Base-by-base conservation (phyloP, 208 protist species). In the Leishmania gerbilli region DNA sequence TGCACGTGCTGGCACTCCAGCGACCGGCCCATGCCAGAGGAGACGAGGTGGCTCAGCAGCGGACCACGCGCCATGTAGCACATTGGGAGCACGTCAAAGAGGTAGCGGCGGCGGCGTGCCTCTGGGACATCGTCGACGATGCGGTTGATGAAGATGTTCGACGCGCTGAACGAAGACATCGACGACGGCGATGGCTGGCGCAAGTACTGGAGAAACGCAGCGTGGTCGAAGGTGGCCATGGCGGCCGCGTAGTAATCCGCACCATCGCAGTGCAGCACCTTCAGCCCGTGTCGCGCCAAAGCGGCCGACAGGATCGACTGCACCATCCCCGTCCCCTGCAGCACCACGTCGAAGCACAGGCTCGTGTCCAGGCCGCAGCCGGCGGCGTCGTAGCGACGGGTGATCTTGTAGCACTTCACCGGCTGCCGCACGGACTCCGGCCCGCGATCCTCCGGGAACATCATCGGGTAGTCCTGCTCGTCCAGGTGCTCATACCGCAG, bases 221-320 rank as follows among this genome's bases (percentile, higher is more conserved):
- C 62, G 31, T 91, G 76, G 13, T 82, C 81, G 27, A 95, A 74
- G 71, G 90, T 96, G 53, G 79, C 78, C 80, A 90, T 90, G 3
- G 87, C 76, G 2, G 89, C 94, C 27, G 93, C 97, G 82, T 98
- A 99, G 76, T 90, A 81, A 11, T 87, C 89, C 34, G 93, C 89
- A 31, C 84, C 89, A 79, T 99, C 98, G 74, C 98, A 93, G 79
- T 98, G 96, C 42, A 99, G 87, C 37, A 99, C 96, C 65, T 84
- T 86, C 31, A 97, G 68, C 42, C 95, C 96, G 76, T 85, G 89
- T 24, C 98, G 93, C 21, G 94, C 77, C 24, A 97, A 83, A 1
- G 97, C 95, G 0, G 94, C 96, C 37, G 97, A 90, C 9, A 98
- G 74, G 45, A 98, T 88, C n/a, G 86, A 89, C 84, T 98, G 90